Evolutionary conservation across 345 rosid genomes (phyloP), one percentile per base, ranked within the genome.

Genomic region (Eucalyptus cladocalyx): DNA sequence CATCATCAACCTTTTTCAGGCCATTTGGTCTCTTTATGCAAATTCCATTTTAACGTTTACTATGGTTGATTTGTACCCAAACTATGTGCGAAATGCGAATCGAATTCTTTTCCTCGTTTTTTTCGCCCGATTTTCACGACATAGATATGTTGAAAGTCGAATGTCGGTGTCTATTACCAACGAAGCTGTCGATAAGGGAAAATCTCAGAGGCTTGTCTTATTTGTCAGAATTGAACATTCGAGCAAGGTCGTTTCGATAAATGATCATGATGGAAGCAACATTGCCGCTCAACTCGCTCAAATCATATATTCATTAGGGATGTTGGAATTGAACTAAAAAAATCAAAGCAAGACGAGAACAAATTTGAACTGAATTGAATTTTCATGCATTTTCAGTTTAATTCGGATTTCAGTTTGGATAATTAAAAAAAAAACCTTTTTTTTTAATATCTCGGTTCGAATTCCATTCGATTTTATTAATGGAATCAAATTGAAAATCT

Each of bases 101-200:
- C 12, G 12, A 13, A 21, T 37, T 37, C 83, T 72, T 37, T 34
- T 11, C 12, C 42, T n/a, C 40, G 3, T 32, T 5, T 17, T 32
- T 32, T 15, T 0, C n/a, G 3, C 72, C 26, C 10, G 11, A 53
- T 53, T 53, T 53, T 24, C 3, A 1, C 62, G 5, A 11, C 6
- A 4, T 26, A 23, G 13, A 56, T 24, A 56, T 56, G 62, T 56
- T 5, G 13, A 56, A 24, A 24, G 62, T 56, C 6, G 14, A 56
- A 56, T 24, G 30, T 9, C 1, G 2, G 62, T 56, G 30, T 6
- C 62, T 54, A 54, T 21, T 8, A 10, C 26, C 60, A 56, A 23
- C 11, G 5, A 56, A 56, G 60, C 5, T 11, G 6, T 56, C 13
- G 62, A 56, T 56, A 56, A 9, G 30, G 13, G 67, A 60, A 60